Evolutionary conservation across 1,139 yeast genomes (phyloP), one percentile per base, ranked within the genome.

Genomic region (Wickerhamomyces sp.): DNA sequence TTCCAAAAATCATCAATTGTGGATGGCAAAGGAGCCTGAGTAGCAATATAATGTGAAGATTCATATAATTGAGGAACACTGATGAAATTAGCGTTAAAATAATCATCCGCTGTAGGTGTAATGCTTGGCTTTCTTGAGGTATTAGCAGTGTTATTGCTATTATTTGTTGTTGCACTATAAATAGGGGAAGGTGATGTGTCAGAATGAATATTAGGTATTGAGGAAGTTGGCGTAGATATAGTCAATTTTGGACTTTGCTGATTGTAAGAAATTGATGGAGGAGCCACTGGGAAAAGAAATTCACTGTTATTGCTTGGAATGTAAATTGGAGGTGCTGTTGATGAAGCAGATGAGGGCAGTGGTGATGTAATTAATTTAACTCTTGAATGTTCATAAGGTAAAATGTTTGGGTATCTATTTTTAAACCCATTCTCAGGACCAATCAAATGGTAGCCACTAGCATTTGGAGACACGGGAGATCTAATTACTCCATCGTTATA

Each of bases 1-100:
- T 78, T 76, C 94, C 95, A 88, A 55, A 87, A 87, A 57, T 87
- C 96, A 13, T 78, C 80, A 43, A 82, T 72, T 0, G 96, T 85
- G 18, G 81, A 76, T 3, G 80, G 78, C 30, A 87, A 61, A 2
- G 96, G 96, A 1, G 94, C 96, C 51, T 87, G 96, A 0, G 95
- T 82, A 1, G 95, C 96, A 47, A 87, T 81, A 55, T 81, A 84
- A 37, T 72, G 67, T 36, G 55, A 59, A 17, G 56, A 55, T 5
- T 55, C 49, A 40, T 62, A 59, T 13, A 64, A 52, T 42, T 61
- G 61, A 6, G 67, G 65, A 7, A 65, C 65, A 29, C 59, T 58
- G 19, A 81, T 61, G 52, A 74, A 76, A 46, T 77, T 76, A 2
- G 88, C 89, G 55, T 81, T 81, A 52, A 81, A 74, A 53, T 82